Base-by-base conservation (phyloP, 257 asterid genomes). In the Plantago major region DNA sequence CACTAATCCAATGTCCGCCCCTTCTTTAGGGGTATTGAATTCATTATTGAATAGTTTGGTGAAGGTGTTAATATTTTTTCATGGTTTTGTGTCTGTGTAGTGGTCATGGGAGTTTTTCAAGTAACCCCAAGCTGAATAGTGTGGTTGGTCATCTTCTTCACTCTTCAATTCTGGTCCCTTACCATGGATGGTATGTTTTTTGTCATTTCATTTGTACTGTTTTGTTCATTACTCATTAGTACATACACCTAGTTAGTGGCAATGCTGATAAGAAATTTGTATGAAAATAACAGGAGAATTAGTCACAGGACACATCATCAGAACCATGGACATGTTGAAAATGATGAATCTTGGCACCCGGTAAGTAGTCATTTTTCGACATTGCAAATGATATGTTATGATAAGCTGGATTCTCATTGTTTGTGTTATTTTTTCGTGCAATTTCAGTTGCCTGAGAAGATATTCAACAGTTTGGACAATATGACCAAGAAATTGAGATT, bases 251-350 rank as follows among this genome's bases (percentile, higher is more conserved):
- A 22, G 26, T 22, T 33, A 4, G 40, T 33, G 40, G 40, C 40
- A 33, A 33, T 33, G 40, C 7, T 7, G 13, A 18, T 12, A 6
- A 10, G n/a, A 18, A 8, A 11, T 18, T 1, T 15, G 44, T 42
- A 1, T 55, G 58, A 4, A 7, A 19, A 33, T 40, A 72, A 18
- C 74, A 86, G 96, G 98, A 82, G 97, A 80, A 91, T 91, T 62
- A 91, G 98, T 65, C 97, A 91, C 48, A 88, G 98, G 74, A 91
- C 95, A 65, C 98, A 91, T 67, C 97, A 91, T 79, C 98, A 88
- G 75, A 86, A 91, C 74, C 98, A 91, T 79, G 98, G 98, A 1
- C 95, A 91, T 71, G 98, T 88, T 55, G 98, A 91, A 74, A 88
- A 91, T 7, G 98, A 88, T 46, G 98, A 91, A 69, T 91, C 97